Evolutionary conservation across 768 basidiomycete genomes (phyloP), one percentile per base, ranked within the genome.

Genomic region (Fistulinella prunicolor): DNA sequence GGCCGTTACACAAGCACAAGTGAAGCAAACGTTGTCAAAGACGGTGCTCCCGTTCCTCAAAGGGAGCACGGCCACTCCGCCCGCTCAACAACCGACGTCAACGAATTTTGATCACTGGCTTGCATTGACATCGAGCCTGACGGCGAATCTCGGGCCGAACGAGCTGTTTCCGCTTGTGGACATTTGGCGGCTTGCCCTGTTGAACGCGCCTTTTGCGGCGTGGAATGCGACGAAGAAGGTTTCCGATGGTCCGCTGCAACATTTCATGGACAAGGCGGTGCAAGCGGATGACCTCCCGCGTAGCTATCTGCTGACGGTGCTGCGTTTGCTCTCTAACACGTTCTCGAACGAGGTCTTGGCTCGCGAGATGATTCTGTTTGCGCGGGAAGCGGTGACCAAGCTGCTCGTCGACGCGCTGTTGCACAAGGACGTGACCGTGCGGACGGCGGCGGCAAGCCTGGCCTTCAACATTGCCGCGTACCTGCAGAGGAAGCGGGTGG

Each of bases 131-230:
- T 58, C 54, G 6, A 58, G 65, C 1, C 65, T 91, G 2, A 60
- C 63, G 0, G 48, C 63, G 9, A 69, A 68, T 3, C 77, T 94
- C 1, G 73, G 79, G 0, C 46, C 73, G 0, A 72, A 75, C 9
- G 70, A 79, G 32, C 72, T 91, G 24, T 95, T 94, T 71, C 92
- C 93, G 0, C 62, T 94, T 5, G 77, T 83, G 10, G 93, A 95
- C 60, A 73, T 94, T 54, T 89, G 90, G 85, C 76, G 91, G 1
- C 73, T 94, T 9, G 85, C 84, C 0, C 63, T 89, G 16, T 77
- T 94, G 19, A 84, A 90, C 62, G 71, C 76, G 0, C 61, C 73
- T 1, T 77, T 83, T 16, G 75, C 78, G 0, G 61, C 66, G 0
- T 87, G 80, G 82, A 69, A 63, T 30, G 68, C 77, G 6, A 60